phyloP scores from a whole-genome alignment of 2,329 filamentous ascomycete species.

The Ophiostoma tasmaniense region DNA sequence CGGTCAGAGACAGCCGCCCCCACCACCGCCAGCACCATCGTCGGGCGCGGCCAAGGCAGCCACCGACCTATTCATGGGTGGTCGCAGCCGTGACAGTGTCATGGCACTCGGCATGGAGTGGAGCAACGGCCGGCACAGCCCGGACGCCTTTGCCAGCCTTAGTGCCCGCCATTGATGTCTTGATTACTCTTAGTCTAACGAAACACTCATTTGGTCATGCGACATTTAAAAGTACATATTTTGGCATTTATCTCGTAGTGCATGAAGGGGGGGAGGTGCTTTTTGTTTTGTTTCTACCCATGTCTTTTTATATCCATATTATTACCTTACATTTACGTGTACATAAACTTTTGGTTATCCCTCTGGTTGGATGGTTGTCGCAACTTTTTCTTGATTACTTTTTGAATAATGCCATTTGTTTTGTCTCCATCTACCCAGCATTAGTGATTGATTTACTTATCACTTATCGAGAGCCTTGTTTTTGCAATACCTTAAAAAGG shows the following conservation, averaged over 20 bases:
- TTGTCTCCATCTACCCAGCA: background rate
- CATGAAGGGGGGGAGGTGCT: background rate
- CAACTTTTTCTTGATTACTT: background rate
- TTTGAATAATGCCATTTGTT: background rate
- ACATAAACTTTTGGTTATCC: background rate
- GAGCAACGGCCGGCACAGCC: conserved; percentile 65
- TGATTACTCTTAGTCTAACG: background rate
- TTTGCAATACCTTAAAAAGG: background rate
- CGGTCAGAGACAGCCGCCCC: conserved; percentile 15
- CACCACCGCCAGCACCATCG: conserved; percentile 18
- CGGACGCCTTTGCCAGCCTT: conserved; percentile 70
- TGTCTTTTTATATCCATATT: background rate
- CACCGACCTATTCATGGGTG: conserved; percentile 26
- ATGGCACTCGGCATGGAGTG: conserved; percentile 57
- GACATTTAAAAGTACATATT: conserved; percentile 9
- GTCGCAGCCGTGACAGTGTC: conserved; percentile 63
- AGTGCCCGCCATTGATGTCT: conserved; percentile 48
- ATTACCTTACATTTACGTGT: background rate
- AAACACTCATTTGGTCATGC: background rate
- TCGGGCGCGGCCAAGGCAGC: conserved; percentile 21
- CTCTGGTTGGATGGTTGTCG: background rate
- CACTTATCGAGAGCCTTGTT: background rate
- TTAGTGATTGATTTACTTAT: background rate
- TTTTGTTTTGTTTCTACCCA: background rate
- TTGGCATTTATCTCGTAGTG: background rate